These are phyloP conservation scores for Tricholoma flavovirens DNA, from an alignment of 768 basidiomycete genomes.

Conservation along the genomic window DNA sequence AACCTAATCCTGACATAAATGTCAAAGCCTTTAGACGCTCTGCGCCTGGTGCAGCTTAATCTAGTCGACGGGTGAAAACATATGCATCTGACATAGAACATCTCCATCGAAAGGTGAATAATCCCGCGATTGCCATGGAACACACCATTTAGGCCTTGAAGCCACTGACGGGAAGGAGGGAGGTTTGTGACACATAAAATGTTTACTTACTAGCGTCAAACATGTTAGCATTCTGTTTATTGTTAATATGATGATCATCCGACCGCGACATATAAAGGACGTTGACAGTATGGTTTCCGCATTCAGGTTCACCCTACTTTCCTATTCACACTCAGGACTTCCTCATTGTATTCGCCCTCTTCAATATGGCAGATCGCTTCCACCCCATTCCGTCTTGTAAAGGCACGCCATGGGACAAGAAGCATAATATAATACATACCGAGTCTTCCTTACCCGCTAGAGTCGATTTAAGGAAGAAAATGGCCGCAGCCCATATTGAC, in stretches of 20 bases:
- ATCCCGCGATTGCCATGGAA: background rate
- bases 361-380: background rate
- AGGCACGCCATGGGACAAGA: background rate
- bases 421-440: background rate
- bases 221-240: too few relatives aligned
- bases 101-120: background rate
- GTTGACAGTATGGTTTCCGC: background rate
- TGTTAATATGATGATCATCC: too few relatives aligned
- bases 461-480: background rate
- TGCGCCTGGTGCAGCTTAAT: too few relatives aligned
- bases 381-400: background rate
- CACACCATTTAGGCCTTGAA: background rate
- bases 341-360: background rate
- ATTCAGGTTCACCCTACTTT: background rate
- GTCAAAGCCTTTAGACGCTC: too few relatives aligned
- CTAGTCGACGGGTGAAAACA: too few relatives aligned
- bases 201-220: too few relatives aligned
- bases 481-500: background rate
- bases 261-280: background rate
- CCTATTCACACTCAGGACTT: background rate
- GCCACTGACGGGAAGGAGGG: too few relatives aligned
- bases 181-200: too few relatives aligned
- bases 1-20: too few relatives aligned
- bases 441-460: background rate
- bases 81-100: background rate